Conservation (phyloP, 164 flowering plant species). For the Akebia trifoliata region DNA sequence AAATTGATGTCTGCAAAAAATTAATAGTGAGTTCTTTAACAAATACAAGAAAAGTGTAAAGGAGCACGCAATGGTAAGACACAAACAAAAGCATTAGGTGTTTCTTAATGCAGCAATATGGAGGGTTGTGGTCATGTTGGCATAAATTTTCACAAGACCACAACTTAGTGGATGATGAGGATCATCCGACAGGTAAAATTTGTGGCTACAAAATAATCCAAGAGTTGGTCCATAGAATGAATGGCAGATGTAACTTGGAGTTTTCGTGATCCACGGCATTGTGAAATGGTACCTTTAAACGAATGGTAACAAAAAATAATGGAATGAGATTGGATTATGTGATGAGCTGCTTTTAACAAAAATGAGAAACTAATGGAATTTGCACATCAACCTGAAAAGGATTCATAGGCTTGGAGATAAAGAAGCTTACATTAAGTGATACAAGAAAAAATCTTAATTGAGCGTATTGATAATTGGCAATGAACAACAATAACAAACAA, state of each 20-base stretch:
- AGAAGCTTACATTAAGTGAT: too few species aligned
- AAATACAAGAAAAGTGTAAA: not conserved
- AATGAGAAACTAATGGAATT: too few species aligned
- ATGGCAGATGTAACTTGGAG: not conserved
- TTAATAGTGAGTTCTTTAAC: not conserved
- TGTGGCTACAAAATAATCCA: not conserved
- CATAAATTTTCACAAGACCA: not conserved
- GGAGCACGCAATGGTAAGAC: not conserved
- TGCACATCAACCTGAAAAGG: too few species aligned
- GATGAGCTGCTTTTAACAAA: too few species aligned
- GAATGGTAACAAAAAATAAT: too few species aligned
- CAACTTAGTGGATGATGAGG: not conserved
- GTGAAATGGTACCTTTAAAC: too few species aligned
- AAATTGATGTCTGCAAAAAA: conserved; percentile 72
- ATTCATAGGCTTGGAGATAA: too few species aligned
- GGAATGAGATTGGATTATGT: too few species aligned
- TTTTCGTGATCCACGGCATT: not conserved
- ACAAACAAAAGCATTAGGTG: not conserved
- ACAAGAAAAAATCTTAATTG: too few species aligned
- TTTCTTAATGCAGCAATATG: not conserved
- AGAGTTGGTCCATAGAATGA: not conserved
- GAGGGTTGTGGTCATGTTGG: not conserved
- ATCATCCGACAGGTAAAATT: not conserved
- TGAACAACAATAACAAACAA: too few species aligned
- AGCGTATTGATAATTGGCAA: too few species aligned